phyloP scores from a whole-genome alignment of 2,329 filamentous ascomycete genomes.

The Stagonosporopsis cucurbitacearum region DNA sequence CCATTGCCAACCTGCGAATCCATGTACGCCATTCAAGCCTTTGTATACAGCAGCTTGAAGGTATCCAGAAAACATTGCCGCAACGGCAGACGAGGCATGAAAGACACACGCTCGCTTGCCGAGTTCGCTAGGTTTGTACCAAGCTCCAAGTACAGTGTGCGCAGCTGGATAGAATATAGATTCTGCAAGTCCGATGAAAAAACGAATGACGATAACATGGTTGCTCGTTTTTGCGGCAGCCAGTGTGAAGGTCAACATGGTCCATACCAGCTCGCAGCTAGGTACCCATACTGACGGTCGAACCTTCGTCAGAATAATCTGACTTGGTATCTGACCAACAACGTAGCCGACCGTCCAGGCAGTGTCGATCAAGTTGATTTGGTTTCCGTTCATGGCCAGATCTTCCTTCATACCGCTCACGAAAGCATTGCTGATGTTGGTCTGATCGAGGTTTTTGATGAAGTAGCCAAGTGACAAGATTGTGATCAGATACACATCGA shows the following conservation, averaged over 20 bases:
- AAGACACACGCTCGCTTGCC: conserved; percentile 36
- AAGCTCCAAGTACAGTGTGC: conserved; percentile 31
- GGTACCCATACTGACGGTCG: conserved; percentile 31
- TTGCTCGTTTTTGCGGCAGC: conserved; percentile 30
- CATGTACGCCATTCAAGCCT: conserved; percentile 24
- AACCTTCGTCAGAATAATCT: conserved; percentile 31
- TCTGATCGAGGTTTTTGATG: conserved; percentile 38
- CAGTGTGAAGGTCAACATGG: conserved; percentile 31
- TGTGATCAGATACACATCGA: conserved; percentile 31
- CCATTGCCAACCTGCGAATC: conserved; percentile 33
- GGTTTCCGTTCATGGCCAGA: conserved; percentile 30
- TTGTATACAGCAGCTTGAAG: conserved; percentile 31
- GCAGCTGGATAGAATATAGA: conserved; percentile 30
- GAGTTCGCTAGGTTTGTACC: conserved; percentile 33
- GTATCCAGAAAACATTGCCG: conserved; percentile 34
- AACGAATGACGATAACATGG: conserved; percentile 32
- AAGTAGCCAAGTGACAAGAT: conserved; percentile 32
- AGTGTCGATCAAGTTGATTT: conserved; percentile 32
- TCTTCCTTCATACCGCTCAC: conserved; percentile 39
- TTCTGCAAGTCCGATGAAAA: conserved; percentile 31
- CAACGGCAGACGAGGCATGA: conserved; percentile 27
- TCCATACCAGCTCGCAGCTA: conserved; percentile 29
- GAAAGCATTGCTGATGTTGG: conserved; percentile 35
- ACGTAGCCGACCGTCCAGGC: conserved; percentile 31
- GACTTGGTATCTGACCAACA: conserved; percentile 32